phyloP scores from a whole-genome alignment of 2,329 filamentous ascomycete species.

The Microascus cirrosus region DNA sequence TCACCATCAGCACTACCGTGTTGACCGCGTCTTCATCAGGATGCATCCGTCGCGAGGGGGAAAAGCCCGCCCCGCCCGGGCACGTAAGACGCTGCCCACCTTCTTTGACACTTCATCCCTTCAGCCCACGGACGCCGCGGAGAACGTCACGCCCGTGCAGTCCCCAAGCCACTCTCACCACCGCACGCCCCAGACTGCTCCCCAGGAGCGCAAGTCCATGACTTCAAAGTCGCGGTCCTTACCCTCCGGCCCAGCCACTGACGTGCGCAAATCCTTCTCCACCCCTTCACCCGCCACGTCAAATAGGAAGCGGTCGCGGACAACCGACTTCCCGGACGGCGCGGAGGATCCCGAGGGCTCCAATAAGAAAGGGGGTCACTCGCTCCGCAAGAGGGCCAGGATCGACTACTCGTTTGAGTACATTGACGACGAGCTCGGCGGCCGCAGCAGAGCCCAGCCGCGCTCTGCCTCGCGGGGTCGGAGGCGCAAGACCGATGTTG shows the following conservation, averaged over 20 bases:
- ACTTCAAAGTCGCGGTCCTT: neutral
- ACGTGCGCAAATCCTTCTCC: neutral
- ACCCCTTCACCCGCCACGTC: neutral
- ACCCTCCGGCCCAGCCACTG: neutral
- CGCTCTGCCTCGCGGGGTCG: slow-evolving; percentile 17
- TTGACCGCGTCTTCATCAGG: neutral
- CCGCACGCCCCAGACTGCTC: slow-evolving; percentile 18
- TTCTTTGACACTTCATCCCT: neutral
- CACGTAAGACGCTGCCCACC: slow-evolving; percentile 1
- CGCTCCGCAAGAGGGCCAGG: slow-evolving; percentile 42
- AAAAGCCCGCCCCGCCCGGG: slow-evolving; percentile 1
- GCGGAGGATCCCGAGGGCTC: slow-evolving; percentile 3
- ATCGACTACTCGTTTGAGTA: slow-evolving; percentile 47
- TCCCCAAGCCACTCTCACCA: slow-evolving; percentile 4
- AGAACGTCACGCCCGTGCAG: neutral
- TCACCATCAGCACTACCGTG: neutral
- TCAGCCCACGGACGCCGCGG: neutral
- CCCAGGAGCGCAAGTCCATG: slow-evolving; percentile 14
- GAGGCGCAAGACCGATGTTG: slow-evolving; percentile 23
- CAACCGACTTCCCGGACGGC: slow-evolving; percentile 1
- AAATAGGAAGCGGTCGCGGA: neutral
- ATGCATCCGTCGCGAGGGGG: slow-evolving; percentile 4
- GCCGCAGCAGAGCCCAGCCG: slow-evolving; percentile 14
- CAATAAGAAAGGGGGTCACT: slow-evolving; percentile 41
- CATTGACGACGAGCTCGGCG: slow-evolving; percentile 32